A percentile compares a stretch with the other conserved stretches of the same genome.
These are phyloP conservation scores for Peltaster fructicola DNA, from an alignment of 2,329 filamentous ascomycete species.

Conservation along the genomic window DNA sequence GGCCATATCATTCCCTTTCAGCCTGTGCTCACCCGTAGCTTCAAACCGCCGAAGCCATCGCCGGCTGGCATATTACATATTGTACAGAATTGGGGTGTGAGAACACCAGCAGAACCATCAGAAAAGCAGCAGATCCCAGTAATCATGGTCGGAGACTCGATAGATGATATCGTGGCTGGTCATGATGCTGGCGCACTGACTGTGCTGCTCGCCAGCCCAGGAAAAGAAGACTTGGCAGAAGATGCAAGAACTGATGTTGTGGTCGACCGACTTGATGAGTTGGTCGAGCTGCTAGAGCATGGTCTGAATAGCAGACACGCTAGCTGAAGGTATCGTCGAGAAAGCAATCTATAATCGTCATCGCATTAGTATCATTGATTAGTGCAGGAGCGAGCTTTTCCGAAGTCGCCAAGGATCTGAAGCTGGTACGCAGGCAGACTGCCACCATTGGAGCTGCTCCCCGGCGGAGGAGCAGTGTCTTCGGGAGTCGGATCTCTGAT, in stretches of 20 bases:
- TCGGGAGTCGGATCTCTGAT: no score
- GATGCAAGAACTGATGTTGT: conserved; percentile 19
- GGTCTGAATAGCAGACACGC: no score
- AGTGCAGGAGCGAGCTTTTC: no score
- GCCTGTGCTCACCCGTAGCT: conserved; percentile 73
- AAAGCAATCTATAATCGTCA: conserved; percentile 1
- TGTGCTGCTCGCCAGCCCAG: conserved; percentile 45
- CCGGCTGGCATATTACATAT: conserved; percentile 81
- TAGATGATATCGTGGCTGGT: conserved; percentile 88
- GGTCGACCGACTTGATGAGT: conserved; percentile 16
- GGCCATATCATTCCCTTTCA: conserved; percentile 40
- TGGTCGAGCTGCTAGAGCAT: conserved; percentile 13
- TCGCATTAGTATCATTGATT: no score
- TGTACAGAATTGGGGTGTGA: conserved; percentile 54
- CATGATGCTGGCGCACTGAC: conserved; percentile 71
- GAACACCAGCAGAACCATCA: conserved; percentile 12
- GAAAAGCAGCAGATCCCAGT: conserved; percentile 16
- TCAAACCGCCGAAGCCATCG: conserved; percentile 67
- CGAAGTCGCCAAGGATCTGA: no score
- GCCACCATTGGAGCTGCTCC: no score
- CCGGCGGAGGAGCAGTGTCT: no score
- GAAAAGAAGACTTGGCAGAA: conserved; percentile 19
- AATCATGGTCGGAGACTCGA: conserved; percentile 43
- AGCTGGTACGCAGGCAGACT: no score
- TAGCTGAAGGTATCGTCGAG: conserved; percentile 3